These are phyloP conservation scores for Botrytis medusae DNA, from an alignment of 2,329 filamentous ascomycete genomes.

Conservation along the genomic window DNA sequence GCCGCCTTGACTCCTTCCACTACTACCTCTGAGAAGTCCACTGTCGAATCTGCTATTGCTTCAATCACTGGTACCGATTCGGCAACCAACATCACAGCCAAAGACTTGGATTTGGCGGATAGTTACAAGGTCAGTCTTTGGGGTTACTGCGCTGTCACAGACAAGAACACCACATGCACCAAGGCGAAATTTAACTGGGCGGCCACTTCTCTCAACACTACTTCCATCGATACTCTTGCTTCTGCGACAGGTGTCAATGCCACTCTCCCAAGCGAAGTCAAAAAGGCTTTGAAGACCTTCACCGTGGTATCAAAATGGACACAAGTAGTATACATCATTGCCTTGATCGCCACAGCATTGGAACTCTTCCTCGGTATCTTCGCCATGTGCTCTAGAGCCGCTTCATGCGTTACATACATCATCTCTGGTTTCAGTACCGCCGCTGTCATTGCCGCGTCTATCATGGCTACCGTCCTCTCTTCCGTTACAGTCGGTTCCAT, in stretches of 20 bases:
- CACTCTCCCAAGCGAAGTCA: conserved; percentile 66
- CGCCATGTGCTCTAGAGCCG: conserved; percentile 77
- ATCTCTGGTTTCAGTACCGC: conserved; percentile 62
- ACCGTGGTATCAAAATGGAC: conserved; percentile 76
- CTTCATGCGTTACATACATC: conserved; percentile 80
- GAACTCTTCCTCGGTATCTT: conserved; percentile 79
- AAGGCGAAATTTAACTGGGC: conserved; percentile 74
- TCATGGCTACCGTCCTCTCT: conserved; percentile 74
- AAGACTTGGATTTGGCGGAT: conserved; percentile 60
- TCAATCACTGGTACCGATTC: neutral
- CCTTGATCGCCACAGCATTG: conserved; percentile 65
- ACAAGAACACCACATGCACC: conserved; percentile 63
- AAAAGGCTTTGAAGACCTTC: conserved; percentile 70
- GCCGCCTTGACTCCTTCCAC: conserved; percentile 39
- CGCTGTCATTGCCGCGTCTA: conserved; percentile 60
- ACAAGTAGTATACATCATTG: conserved; percentile 75
- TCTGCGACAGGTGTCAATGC: conserved; percentile 51
- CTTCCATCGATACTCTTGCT: conserved; percentile 57
- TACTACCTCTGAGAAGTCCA: conserved; percentile 48
- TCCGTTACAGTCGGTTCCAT: conserved; percentile 67
- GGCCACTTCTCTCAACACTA: conserved; percentile 66
- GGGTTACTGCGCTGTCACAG: conserved; percentile 71
- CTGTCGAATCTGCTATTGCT: conserved; percentile 43
- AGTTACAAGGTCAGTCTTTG: conserved; percentile 81
- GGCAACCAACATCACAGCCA: conserved; percentile 54